These are phyloP conservation scores for Colletotrichum cordylinicola DNA, from an alignment of 2,329 filamentous ascomycete species.

Conservation along the genomic window DNA sequence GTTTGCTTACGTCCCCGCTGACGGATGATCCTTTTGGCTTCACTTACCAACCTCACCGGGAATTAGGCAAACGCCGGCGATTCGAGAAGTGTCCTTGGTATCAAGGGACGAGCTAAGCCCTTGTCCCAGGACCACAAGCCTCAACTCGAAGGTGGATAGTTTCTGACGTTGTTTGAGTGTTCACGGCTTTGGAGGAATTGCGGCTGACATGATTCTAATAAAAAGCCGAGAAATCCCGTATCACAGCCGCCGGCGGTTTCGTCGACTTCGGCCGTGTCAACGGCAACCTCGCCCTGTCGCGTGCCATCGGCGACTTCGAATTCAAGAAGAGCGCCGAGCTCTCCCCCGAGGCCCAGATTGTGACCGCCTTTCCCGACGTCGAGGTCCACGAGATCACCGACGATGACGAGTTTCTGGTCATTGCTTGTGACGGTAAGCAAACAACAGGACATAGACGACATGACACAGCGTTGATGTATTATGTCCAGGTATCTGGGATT, in stretches of 20 bases:
- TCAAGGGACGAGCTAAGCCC: conserved; percentile 96
- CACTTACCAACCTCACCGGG: conserved; percentile 6
- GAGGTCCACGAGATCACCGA: conserved; percentile 88
- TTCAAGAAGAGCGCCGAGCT: conserved; percentile 99
- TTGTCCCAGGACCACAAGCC: conserved; percentile 99
- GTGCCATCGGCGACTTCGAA: conserved; percentile 98
- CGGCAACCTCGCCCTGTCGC: conserved; percentile 93
- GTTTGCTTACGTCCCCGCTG: conserved; percentile 45
- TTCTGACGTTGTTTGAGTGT: background rate
- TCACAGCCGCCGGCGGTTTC: conserved; percentile 93
- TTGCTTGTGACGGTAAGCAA: conserved; percentile 86
- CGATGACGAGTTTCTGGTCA: conserved; percentile 94
- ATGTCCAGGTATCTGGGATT: conserved; percentile 93
- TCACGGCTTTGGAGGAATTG: background rate
- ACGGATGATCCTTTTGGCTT: conserved; percentile 28
- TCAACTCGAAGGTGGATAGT: conserved; percentile 84
- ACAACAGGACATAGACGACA: background rate
- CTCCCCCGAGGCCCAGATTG: conserved; percentile 97
- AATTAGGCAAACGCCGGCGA: conserved; percentile 95
- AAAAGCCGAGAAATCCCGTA: conserved; percentile 91
- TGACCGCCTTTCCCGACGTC: conserved; percentile 95
- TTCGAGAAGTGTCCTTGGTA: conserved; percentile 91
- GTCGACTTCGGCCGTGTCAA: conserved; percentile 99
- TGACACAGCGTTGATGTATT: background rate
- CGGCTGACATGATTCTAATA: background rate